Percentiles rank a stretch among this genome's conserved stretches.
Evolutionary conservation across 352 stramenopile genomes (phyloP).

Genomic region (Thraustotheca clavata): DNA sequence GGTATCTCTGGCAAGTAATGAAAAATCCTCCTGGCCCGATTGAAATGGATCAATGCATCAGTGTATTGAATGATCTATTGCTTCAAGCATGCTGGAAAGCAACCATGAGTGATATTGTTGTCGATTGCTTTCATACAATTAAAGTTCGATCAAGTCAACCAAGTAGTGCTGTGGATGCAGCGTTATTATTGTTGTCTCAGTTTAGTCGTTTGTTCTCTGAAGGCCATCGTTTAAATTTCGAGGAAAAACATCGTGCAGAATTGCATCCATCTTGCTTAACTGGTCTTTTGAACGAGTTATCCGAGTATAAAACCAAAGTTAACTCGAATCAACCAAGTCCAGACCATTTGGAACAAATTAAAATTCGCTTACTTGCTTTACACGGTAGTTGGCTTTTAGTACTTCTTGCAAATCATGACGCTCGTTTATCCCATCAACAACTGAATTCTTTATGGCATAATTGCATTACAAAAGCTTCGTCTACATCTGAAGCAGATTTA

Average conservation of each 20-base stretch:
- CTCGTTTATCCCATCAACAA: conserved; percentile 7
- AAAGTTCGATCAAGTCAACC: neutral
- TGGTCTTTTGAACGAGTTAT: neutral
- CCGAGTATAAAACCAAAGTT: neutral
- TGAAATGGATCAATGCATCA: neutral
- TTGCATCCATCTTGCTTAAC: neutral
- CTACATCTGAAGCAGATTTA: conserved; percentile 41
- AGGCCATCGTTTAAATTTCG: neutral
- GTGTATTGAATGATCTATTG: neutral
- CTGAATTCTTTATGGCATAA: conserved; percentile 39
- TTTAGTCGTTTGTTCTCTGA: conserved; percentile 16
- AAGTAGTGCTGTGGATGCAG: neutral
- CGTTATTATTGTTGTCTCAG: conserved; percentile 13
- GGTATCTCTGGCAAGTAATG: conserved; percentile 3
- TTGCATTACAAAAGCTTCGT: conserved; percentile 29
- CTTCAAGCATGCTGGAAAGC: too few relatives aligned
- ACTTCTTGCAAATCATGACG: neutral
- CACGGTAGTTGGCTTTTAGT: conserved; percentile 47
- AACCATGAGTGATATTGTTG: conserved; percentile 3
- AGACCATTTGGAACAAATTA: conserved; percentile 28
- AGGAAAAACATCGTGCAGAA: neutral
- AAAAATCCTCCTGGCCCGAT: neutral
- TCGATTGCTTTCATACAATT: conserved; percentile 7
- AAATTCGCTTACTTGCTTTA: conserved; percentile 46
- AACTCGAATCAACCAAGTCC: neutral